phyloP scores from a whole-genome alignment of 2,329 filamentous ascomycete species.

The Stemphylium lycopersici region DNA sequence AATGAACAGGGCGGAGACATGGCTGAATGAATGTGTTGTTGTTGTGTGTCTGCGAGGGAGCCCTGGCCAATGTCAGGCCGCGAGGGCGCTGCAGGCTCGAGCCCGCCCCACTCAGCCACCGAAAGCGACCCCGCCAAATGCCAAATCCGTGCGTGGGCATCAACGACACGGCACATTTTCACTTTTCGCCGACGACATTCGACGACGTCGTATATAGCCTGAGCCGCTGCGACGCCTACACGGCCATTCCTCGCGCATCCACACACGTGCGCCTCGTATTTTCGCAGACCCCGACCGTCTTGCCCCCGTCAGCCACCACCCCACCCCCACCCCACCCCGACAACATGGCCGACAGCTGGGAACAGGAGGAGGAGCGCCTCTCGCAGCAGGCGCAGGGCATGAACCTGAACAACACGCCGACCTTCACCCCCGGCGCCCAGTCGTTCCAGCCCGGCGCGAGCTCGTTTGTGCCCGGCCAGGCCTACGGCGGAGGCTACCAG shows the following conservation, averaged over 20 bases:
- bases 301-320: conserved; percentile 2
- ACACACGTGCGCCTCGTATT: not conserved
- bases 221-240: conserved; percentile 4
- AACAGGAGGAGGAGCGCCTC: conserved; percentile 87
- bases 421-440: conserved; percentile 23
- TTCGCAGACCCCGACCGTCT: not conserved
- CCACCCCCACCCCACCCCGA: too few species aligned
- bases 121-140: conserved; percentile 26
- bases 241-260: not conserved
- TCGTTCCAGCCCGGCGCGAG: conserved; percentile 13
- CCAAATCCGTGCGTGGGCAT: conserved; percentile 27
- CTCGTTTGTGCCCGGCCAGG: conserved; percentile 13
- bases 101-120: conserved; percentile 23
- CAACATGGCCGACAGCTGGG: conserved; percentile 88
- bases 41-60: conserved; percentile 17
- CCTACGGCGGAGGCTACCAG: conserved; percentile 60
- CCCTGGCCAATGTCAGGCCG: conserved; percentile 35
- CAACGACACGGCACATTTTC: conserved; percentile 30
- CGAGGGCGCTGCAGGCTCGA: conserved; percentile 17
- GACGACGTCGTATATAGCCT: conserved; percentile 10
- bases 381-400: conserved; percentile 65
- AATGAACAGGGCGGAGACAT: not conserved
- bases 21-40: conserved; percentile 15
- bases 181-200: conserved; percentile 25
- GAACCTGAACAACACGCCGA: conserved; percentile 37